Base-by-base conservation (phyloP, 2,329 filamentous ascomycete species). In the Sporothrix curviconia region DNA sequence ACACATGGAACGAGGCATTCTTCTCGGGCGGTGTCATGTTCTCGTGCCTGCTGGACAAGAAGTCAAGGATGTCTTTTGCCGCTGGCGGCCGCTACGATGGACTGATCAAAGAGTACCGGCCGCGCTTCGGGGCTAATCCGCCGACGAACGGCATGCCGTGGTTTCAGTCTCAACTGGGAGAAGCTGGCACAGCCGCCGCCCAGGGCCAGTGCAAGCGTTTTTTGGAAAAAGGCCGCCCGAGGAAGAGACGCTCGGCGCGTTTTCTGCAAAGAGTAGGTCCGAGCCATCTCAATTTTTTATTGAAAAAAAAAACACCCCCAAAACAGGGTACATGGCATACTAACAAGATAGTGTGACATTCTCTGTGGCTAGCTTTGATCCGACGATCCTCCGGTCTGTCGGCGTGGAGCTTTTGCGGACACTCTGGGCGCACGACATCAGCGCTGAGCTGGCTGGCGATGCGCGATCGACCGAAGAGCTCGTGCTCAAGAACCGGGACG, bases 21-120 rank as follows among this genome's bases (percentile, higher is more conserved):
- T 99, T 94, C 70, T 77, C 82, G 17, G 87, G 88, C 1, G 92
- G 92, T 7, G 78, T 97, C 28, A 76, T 97, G 43, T 97, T 99
- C 68, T 89, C 95, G 60, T 96, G 91, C 66, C 74, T 96, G 2
- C 90, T 92, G 62, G 92, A 97, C 68, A 85, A 82, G 61, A 95
- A 90, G 82, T 86, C 60, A 85, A 82, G 64, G 87, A 94, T 64
- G 89, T 97, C 0, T 90, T n/a, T 97, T 66, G 94, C 92, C 6
- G 94, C 92, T 32, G 94, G 95, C 52, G 94, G 94, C 2, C 84
- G 94, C 50, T 99, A 99, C 68, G 95, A 99, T 69, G 84, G 84
- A 49, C 75, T 99, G 19, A 92, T 99, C 62, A 85, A 85, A 68
- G 89, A 95, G 60, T 89, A 95, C 66, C 82, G 86, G 8, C 88